Conservation (phyloP, 148 eudicot species). For the Agrostemma githago region DNA sequence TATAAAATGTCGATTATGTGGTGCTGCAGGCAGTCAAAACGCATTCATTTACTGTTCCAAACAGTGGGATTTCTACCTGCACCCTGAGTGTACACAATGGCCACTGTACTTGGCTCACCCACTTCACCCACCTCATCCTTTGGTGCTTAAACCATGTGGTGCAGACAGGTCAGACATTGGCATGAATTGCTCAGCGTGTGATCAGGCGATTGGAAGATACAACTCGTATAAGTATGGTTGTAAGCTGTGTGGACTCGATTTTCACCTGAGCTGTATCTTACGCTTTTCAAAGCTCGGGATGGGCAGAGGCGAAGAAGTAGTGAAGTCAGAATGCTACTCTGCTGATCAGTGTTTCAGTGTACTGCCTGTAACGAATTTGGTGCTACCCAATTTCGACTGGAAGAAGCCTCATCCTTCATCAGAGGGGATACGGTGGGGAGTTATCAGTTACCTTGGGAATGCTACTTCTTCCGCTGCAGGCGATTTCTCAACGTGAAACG, state of each 20-base stretch:
- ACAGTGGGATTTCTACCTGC: not conserved
- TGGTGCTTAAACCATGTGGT: slow-evolving; percentile 14
- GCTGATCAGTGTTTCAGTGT: not conserved
- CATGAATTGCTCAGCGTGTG: not conserved
- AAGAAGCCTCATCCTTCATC: not conserved
- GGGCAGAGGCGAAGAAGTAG: not conserved
- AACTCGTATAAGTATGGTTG: slow-evolving; percentile 14
- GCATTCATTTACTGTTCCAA: no score
- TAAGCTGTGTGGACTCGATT: slow-evolving; percentile 12
- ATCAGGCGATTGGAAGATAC: no score
- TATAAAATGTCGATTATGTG: slow-evolving; percentile 12
- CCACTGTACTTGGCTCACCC: slow-evolving; percentile 26
- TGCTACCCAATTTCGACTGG: not conserved
- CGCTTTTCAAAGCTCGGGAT: not conserved
- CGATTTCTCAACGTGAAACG: no score
- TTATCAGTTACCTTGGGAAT: no score
- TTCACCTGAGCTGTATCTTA: slow-evolving; percentile 11
- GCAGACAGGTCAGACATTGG: not conserved
- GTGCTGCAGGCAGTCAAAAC: no score
- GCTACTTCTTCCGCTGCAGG: no score
- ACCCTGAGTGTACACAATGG: slow-evolving; percentile 26
- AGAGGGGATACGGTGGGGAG: not conserved
- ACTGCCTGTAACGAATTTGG: slow-evolving; percentile 17
- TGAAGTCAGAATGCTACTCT: slow-evolving; percentile 1
- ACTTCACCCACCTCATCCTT: slow-evolving; percentile 23